A percentile compares a stretch with the other conserved stretches of the same genome.
phyloP scores from a whole-genome alignment of 2,329 filamentous ascomycete genomes.

The Sporothrix phasma region DNA sequence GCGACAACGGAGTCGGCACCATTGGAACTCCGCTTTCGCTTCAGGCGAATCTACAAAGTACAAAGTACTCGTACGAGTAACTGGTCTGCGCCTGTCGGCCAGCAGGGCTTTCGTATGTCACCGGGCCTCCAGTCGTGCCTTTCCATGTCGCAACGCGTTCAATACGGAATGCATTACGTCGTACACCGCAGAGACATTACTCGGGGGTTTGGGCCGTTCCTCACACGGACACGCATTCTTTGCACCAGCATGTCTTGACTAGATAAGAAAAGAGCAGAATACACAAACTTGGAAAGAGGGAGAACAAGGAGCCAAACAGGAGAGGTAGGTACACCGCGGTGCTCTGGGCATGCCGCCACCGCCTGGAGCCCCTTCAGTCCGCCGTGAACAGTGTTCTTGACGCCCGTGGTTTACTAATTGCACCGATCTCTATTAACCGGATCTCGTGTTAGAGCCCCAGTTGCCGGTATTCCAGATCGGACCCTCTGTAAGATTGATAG shows the following conservation, averaged over 20 bases:
- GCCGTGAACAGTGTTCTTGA: too few relatives aligned
- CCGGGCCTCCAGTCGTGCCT: neutral
- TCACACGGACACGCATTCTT: neutral
- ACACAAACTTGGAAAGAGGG: neutral
- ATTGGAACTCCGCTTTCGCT: neutral
- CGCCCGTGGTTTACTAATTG: neutral
- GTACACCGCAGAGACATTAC: neutral
- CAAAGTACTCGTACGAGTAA: too few relatives aligned
- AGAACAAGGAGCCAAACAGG: neutral
- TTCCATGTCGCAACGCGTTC: constrained; percentile 13
- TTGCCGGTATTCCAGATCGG: neutral
- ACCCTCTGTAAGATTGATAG: neutral
- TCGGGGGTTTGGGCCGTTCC: neutral
- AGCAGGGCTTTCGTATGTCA: too few relatives aligned
- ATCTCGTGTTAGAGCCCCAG: too few relatives aligned
- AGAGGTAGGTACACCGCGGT: neutral
- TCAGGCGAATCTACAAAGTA: too few relatives aligned
- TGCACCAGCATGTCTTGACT: neutral
- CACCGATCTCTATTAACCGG: too few relatives aligned
- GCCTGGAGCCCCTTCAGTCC: too few relatives aligned
- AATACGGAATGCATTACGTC: neutral
- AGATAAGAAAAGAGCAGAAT: neutral
- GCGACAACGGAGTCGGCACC: neutral
- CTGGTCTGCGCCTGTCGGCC: neutral
- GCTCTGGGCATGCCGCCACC: neutral